Evolutionary conservation across 257 asterid species (phyloP).

Genomic region (Primulina tabacum): DNA sequence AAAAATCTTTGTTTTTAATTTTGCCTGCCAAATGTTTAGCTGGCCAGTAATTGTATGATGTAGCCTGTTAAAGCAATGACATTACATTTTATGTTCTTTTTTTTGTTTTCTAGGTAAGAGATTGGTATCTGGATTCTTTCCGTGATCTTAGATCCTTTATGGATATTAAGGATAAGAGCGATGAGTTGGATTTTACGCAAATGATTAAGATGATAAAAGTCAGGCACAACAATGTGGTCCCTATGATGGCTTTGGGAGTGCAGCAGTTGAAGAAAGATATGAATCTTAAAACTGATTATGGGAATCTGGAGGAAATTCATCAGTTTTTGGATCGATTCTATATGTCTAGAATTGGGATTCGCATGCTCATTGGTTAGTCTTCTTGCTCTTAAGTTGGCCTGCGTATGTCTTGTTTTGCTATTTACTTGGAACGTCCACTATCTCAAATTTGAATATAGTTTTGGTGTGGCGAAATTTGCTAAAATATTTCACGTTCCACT

Average conservation of each 20-base stretch:
- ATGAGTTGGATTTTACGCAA: conserved; percentile 72
- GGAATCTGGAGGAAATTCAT: conserved; percentile 72
- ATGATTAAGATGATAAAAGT: conserved; percentile 92
- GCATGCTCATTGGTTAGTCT: conserved; percentile 90
- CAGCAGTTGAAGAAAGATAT: conserved; percentile 84
- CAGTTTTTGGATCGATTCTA: conserved; percentile 88
- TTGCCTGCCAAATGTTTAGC: background rate
- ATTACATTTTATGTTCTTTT: background rate
- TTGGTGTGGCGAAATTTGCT: conserved; percentile 16
- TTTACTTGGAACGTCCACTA: background rate
- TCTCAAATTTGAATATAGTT: background rate
- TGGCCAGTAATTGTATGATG: background rate
- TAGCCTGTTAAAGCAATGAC: background rate
- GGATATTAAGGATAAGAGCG: conserved; percentile 54
- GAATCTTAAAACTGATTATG: conserved; percentile 47
- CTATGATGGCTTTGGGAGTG: conserved; percentile 97
- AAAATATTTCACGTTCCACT: conserved; percentile 18
- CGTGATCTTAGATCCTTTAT: conserved; percentile 81
- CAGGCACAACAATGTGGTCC: conserved; percentile 92
- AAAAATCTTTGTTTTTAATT: background rate
- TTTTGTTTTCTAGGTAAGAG: conserved; percentile 39
- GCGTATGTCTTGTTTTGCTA: conserved; percentile 11
- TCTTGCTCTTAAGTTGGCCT: background rate
- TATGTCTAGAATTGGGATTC: conserved; percentile 90
- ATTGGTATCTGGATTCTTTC: conserved; percentile 97